Conservation (phyloP, 306 rosid species). For the Medicago lupulina region DNA sequence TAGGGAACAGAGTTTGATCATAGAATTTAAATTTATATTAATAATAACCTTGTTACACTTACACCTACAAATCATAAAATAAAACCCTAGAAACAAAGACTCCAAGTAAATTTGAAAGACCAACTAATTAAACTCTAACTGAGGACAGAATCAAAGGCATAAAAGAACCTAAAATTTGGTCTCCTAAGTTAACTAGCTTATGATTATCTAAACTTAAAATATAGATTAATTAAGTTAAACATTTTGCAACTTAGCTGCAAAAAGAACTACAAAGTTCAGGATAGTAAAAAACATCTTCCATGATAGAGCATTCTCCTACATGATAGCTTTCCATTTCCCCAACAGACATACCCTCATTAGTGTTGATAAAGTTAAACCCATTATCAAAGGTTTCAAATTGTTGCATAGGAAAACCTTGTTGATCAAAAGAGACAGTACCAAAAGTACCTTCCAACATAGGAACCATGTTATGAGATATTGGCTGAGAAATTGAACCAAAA, state of each 20-base stretch:
- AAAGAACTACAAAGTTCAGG: constrained; percentile 57
- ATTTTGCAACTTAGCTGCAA: constrained; percentile 60
- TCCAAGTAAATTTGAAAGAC: neutral
- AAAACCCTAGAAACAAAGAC: constrained; percentile 39
- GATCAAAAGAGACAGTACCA: constrained; percentile 39
- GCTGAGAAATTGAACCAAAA: neutral
- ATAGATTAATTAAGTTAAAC: constrained; percentile 22
- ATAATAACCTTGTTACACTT: neutral
- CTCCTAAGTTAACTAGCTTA: neutral
- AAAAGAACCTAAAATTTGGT: neutral
- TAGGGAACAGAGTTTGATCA: neutral
- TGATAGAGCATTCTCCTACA: constrained; percentile 30
- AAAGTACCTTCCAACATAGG: constrained; percentile 5
- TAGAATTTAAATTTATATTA: too few species aligned
- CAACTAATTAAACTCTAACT: too few species aligned
- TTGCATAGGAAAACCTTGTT: constrained; percentile 42
- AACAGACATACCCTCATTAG: constrained; percentile 18
- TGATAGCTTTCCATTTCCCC: constrained; percentile 34
- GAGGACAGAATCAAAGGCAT: too few species aligned
- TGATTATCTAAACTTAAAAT: neutral
- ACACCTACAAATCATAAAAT: neutral
- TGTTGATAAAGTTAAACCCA: constrained; percentile 10
- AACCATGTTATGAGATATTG: neutral
- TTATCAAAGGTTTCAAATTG: constrained; percentile 35
- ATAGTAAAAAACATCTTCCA: constrained; percentile 58